Evolutionary conservation across 2,329 filamentous ascomycete species (phyloP), one percentile per base, ranked within the genome.

Genomic region (Juglanconis sp.): DNA sequence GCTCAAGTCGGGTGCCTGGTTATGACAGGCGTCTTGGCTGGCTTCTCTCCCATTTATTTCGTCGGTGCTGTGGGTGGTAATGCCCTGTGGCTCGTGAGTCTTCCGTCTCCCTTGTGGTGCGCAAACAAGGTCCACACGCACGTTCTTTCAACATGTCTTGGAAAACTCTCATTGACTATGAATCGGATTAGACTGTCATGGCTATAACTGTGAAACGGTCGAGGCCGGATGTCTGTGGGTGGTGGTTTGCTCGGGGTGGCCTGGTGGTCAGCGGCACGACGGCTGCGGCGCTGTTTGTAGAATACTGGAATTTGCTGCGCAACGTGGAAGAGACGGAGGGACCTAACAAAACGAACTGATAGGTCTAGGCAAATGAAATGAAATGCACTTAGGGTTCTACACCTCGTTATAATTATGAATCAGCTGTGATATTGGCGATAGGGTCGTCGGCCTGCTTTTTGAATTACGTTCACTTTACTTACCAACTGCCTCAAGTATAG

Each of bases 181-280:
- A 6, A 15, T 9, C 31, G 9, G 1, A n/a, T 17, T 4, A 54
- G 52, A 47, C 60, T 17, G 61, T 61, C 5, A 67, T 65, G 64
- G 61, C 60, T 6, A 65, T 59, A 34, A 67, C 65, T 15, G 65
- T 63, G 15, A 65, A 66, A 47, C 44, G 64, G 30, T 60, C 63
- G 3, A 64, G 62, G 34, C 62, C 63, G 17, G 63, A 67, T 30
- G 58, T 66, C 3, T 67, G 65, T 36, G 63, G 44, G 4, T 66
- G 65, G 64, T 66, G 63, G 65, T 67, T 67, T 47, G 54, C 65
- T 15, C 66, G 65, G 65, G 64, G 65, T n/a, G 62, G 64, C 5
- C 53, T 67, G n/a, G 49, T 67, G 1, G 63, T 66, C 2, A 67
- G 65, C 42, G 64, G 65, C 10, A 67, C 65, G 4, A 67, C 64